Base-by-base conservation (phyloP, 2,329 filamentous ascomycete genomes). In the Colletotrichum trifolii region DNA sequence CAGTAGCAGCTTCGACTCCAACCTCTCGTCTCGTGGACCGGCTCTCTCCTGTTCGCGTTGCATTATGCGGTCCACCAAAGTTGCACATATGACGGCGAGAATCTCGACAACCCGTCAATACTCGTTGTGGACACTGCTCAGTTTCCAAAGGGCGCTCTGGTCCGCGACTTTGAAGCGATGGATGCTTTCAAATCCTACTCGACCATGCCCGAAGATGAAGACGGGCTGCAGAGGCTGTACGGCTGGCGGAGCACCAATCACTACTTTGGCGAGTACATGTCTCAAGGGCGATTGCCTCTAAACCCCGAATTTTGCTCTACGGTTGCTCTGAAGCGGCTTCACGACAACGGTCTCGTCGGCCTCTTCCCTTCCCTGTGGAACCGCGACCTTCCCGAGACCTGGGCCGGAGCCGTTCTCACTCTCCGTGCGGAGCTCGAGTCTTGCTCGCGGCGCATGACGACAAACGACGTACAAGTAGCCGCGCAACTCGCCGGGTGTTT, bases 11-110 rank as follows among this genome's bases (percentile, higher is more conserved):
- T 56, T 56, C 54, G 54, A 47, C 54, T 56, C 54, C 12, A 56
- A 56, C 43, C 54, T 56, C 1, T 56, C 1, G 54, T 56, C 15
- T 56, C 54, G 5, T 56, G 54, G 54, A 56, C 35, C 15, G 48
- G 54, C 43, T 48, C 54, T 8, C 54, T 48, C 33, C 35, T 56
- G 1, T 56, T 56, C 34, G 54, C 54, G 4, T 9, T 56, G 8
- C 43, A 56, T 12, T 48, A 56, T 43, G 54, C 54, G 42, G 43
- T 48, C 12, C 33, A 56, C 54, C 43, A 35, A 39, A 35, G 34
- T 6, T 48, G 5, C 25, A 25, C 25, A 25, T 5, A 47, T n/a
- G 25, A 11, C 1, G 43, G 15, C 8, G 54, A 47, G 5, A 17
- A 15, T 11, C 43, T 5, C 4, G 34, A 56, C 1, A 35, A 56